Evolutionary conservation across 2,329 filamentous ascomycete species (phyloP).

Genomic region (Epichloe sylvatica): DNA sequence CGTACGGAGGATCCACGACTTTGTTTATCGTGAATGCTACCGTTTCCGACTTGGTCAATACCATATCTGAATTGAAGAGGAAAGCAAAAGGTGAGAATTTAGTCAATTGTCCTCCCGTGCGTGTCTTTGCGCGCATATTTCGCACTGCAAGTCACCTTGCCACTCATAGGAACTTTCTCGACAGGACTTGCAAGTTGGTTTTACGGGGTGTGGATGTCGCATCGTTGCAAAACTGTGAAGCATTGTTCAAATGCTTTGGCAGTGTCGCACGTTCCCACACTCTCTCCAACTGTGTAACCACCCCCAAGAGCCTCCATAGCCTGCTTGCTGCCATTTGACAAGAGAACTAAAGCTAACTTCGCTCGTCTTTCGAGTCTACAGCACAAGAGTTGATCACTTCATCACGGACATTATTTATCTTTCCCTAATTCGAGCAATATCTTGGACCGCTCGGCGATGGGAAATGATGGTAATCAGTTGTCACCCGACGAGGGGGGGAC

Average conservation of each 20-base stretch:
- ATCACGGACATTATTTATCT: slow-evolving; percentile 7
- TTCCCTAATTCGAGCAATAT: slow-evolving; percentile 16
- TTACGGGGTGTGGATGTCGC: not conserved
- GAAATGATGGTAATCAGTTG: slow-evolving; percentile 29
- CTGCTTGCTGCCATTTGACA: not conserved
- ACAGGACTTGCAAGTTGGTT: not conserved
- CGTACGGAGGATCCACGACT: slow-evolving; percentile 14
- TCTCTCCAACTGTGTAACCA: not conserved
- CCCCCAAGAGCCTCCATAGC: not conserved
- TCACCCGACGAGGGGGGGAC: slow-evolving; percentile 27
- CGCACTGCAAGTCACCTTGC: not conserved
- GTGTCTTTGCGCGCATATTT: not conserved
- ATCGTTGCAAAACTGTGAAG: not conserved
- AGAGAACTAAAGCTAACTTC: not conserved
- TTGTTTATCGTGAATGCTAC: slow-evolving; percentile 12
- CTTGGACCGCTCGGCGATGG: slow-evolving; percentile 22
- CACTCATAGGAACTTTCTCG: not conserved
- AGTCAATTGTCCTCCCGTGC: not conserved
- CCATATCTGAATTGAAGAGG: not conserved
- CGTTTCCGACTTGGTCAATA: slow-evolving; percentile 11
- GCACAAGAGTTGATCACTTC: not conserved
- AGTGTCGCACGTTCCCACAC: not conserved
- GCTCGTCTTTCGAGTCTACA: not conserved
- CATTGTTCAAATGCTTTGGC: not conserved
- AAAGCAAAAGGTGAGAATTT: not conserved